Percentiles rank a stretch among this genome's conserved stretches.
phyloP scores from a whole-genome alignment of 208 protist species.

The Zelonia costaricensis region DNA sequence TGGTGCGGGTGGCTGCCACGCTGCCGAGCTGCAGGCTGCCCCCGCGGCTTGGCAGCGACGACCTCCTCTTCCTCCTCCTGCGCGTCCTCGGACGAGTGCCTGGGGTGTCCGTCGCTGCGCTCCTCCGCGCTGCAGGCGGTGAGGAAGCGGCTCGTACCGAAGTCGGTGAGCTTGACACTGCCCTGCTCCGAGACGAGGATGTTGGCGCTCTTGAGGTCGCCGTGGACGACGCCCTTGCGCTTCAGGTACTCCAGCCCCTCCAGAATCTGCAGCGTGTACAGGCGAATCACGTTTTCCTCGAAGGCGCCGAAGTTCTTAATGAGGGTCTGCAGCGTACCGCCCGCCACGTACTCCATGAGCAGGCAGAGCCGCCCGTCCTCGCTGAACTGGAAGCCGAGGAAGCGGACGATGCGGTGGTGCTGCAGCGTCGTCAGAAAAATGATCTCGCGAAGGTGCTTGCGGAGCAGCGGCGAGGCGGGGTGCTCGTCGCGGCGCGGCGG shows the following conservation, averaged over 20 bases:
- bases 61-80: background rate
- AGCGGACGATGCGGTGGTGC: slow-evolving; percentile 83
- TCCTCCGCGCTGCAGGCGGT: slow-evolving; percentile 20
- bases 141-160: slow-evolving; percentile 76
- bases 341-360: slow-evolving; percentile 91
- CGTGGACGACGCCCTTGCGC: slow-evolving; percentile 68
- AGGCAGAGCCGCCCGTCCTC: slow-evolving; percentile 59
- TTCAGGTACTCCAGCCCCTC: slow-evolving; percentile 86
- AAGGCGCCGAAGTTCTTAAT: slow-evolving; percentile 84
- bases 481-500: background rate
- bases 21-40: too few relatives aligned
- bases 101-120: background rate
- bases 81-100: too few relatives aligned
- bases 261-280: slow-evolving; percentile 87
- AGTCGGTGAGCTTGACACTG: slow-evolving; percentile 91
- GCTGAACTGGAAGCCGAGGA: slow-evolving; percentile 73
- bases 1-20: too few relatives aligned
- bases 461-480: slow-evolving; percentile 25
- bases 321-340: slow-evolving; percentile 82
- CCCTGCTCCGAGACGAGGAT: slow-evolving; percentile 79
- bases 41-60: background rate
- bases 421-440: slow-evolving; percentile 70
- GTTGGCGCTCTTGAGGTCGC: slow-evolving; percentile 90
- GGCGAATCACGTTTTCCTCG: slow-evolving; percentile 80
- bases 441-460: slow-evolving; percentile 70